Base-by-base conservation (phyloP, 2,329 filamentous ascomycete genomes). In the Diaporthe ampelina region DNA sequence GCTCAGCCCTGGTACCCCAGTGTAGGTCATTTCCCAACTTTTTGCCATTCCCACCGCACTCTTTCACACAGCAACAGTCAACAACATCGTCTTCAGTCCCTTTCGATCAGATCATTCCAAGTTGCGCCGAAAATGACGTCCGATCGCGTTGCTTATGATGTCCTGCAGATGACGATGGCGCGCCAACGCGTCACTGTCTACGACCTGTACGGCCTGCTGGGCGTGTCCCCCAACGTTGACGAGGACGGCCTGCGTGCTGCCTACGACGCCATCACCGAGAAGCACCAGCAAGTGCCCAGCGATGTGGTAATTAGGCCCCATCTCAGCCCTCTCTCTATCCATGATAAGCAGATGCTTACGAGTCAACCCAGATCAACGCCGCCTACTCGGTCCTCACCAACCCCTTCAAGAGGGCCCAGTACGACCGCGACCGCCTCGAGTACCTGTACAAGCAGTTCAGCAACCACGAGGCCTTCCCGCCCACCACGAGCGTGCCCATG, bases 341-440 rank as follows among this genome's bases (percentile, higher is more conserved):
- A n/a, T n/a, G n/a, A n/a, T n/a, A n/a, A n/a, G n/a, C n/a, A n/a
- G n/a, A n/a, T 32, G 26, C 54, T 58, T 2, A 58, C 43, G 4
- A n/a, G 1, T 6, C 4, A 24, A 11, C 4, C 43, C 21, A 75
- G 74, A 43, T 74, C 58, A 75, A 67, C 17, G 68, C 50, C 15
- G 74, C 74, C 29, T 74, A 71, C 52, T 48, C 48, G 6, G 52
- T 75, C 26, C 72, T 75, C 3, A 24, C 26, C 21, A 74, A 74
- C 40, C 72, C 67, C 4, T 57, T 52, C 72, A 74, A 74, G 68
- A 59, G 74, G 13, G 72, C 74, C 3, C 74, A 75, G 65, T 75
- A 75, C 37, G 74, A 75, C 45, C 74, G 74, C 59, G 74, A 75
- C 72, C 74, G 74, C 4, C 45, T 75, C 10, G 54, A 74, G 35